Evolutionary conservation across 441 rosid genomes (phyloP), one percentile per base, ranked within the genome.

Genomic region (Cnidoscolus chayamansa): DNA sequence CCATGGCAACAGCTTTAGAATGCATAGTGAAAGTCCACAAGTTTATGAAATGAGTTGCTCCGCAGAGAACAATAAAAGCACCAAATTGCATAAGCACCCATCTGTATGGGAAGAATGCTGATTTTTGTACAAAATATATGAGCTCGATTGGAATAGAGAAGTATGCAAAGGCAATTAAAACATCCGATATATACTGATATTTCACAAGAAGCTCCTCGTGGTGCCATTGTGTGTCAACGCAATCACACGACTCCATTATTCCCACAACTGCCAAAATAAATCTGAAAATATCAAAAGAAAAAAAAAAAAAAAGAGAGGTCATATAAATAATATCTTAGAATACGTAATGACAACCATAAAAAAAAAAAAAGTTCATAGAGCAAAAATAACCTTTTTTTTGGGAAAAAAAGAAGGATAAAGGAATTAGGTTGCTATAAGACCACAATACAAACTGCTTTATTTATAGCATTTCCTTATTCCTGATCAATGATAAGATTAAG

Each of bases 61-160:
- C 98, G 71, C 98, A 94, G 59, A 94, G 97, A 68, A 94, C 86
- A 78, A 94, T 94, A 62, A 94, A 94, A 55, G 97, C 95, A 49
- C 98, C 97, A 61, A 94, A 94, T 80, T 92, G 98, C 97, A 92
- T 84, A 1, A 94, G 97, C 72, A 94, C 98, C 97, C 97, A 90
- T 88, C 90, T 84, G 77, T 92, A 94, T 0, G 98, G 98, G 82
- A 92, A 94, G 87, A 92, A 89, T 1, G 94, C 89, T 0, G 95
- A 89, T 77, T 84, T 94, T 67, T 94, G 93, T 68, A 94, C 98
- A 69, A 94, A 94, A 68, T 90, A 92, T 10, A 94, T 90, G 64
- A 92, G 92, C 85, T 92, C 97, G 1, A 94, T 65, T 11, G 97
- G 97, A 74, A 94, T 92, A 30, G 98, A 94, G 84, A 94, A 94